phyloP scores from a whole-genome alignment of 129 eudicot genomes.

The Escallonia herrerae region DNA sequence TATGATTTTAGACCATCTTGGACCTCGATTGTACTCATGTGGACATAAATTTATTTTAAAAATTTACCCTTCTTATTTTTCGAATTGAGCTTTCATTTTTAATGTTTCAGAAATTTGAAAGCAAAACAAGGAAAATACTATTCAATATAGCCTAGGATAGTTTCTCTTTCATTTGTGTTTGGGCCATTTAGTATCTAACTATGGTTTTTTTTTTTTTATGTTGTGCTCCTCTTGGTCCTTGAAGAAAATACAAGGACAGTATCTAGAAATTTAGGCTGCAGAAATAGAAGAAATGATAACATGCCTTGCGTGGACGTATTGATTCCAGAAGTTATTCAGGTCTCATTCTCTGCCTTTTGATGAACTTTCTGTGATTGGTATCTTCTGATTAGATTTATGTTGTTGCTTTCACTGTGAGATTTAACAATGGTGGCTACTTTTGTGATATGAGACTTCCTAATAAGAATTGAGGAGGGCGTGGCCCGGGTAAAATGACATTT shows the following conservation, averaged over 20 bases:
- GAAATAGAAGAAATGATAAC: slow-evolving; percentile 30
- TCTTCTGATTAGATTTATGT: neutral
- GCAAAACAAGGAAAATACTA: too few relatives aligned
- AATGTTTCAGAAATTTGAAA: too few relatives aligned
- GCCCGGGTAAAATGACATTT: too few relatives aligned
- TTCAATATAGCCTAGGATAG: too few relatives aligned
- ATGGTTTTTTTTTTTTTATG: slow-evolving; percentile 6
- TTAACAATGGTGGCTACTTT: neutral
- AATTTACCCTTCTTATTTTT: too few relatives aligned
- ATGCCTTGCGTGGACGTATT: slow-evolving; percentile 61
- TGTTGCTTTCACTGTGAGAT: neutral
- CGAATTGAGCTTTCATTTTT: too few relatives aligned
- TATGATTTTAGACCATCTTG: too few relatives aligned
- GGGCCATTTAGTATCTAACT: slow-evolving; percentile 5
- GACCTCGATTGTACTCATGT: too few relatives aligned
- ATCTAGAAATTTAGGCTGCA: slow-evolving; percentile 74
- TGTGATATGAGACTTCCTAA: neutral
- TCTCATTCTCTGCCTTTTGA: slow-evolving; percentile 24
- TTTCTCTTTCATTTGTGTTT: neutral
- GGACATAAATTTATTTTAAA: too few relatives aligned
- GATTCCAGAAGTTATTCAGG: slow-evolving; percentile 95
- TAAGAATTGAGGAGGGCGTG: too few relatives aligned
- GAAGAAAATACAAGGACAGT: slow-evolving; percentile 86
- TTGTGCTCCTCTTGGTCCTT: slow-evolving; percentile 15
- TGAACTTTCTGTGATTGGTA: neutral